Percentiles rank a stretch among this genome's conserved stretches.
Evolutionary conservation across 371 early-diverging fungal species (phyloP).

Genomic region (Mortierella sp.): DNA sequence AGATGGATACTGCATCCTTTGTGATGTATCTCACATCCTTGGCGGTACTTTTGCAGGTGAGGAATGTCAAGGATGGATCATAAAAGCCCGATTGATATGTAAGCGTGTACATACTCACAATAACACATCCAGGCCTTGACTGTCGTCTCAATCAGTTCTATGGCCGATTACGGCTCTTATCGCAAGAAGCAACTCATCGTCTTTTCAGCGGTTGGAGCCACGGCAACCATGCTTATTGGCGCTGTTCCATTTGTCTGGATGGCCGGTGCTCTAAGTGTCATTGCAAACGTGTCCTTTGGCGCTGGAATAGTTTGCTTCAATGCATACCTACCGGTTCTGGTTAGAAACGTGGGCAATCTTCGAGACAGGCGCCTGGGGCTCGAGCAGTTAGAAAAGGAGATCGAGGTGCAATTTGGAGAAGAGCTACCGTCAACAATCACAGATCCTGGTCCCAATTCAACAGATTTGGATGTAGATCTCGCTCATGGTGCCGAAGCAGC

Average conservation of each 20-base stretch:
- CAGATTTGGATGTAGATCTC: background rate
- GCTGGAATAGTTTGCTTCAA: constrained; percentile 59
- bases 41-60: constrained; percentile 45
- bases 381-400: constrained; percentile 4
- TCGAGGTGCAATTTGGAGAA: constrained; percentile 5
- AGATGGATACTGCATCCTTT: constrained; percentile 52
- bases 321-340: constrained; percentile 59
- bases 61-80: background rate
- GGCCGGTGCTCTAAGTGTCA: constrained; percentile 50
- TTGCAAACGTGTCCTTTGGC: constrained; percentile 56
- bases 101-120: background rate
- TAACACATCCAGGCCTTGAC: constrained; percentile 31
- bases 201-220: constrained; percentile 36
- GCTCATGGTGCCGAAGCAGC: background rate
- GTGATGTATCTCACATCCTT: constrained; percentile 48
- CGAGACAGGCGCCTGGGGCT: constrained; percentile 19
- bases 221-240: constrained; percentile 47
- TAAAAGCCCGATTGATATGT: background rate
- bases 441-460: background rate
- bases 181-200: constrained; percentile 47
- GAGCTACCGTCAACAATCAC: background rate
- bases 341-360: constrained; percentile 49
- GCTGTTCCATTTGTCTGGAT: constrained; percentile 40
- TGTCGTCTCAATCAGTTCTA: constrained; percentile 42
- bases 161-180: constrained; percentile 48